Base-by-base conservation (phyloP, 345 rosid species). In the Linum lewisii region DNA sequence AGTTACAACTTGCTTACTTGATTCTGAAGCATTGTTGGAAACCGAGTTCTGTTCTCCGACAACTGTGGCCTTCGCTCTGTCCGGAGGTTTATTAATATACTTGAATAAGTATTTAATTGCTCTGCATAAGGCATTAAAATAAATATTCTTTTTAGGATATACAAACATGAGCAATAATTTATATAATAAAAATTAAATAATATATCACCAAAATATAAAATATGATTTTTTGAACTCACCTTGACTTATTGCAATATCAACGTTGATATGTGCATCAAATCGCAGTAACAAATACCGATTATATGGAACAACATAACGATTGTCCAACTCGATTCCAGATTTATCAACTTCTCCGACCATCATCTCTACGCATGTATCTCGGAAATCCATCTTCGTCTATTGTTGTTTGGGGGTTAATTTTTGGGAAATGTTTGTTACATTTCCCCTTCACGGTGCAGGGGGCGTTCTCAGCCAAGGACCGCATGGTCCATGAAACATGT, bases 401-500 rank as follows among this genome's bases (percentile, higher is more conserved):
- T 1, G 4, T 20, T 13, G 58, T 65, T 32, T 22, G 0, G 0
- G 1, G 8, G 13, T 3, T 6, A 24, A 21, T 10, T 49, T 19
- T 36, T 1, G 54, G 62, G 38, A 65, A 15, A 42, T 15, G 5
- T 14, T 58, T 59, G 3, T 34, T 5, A 29, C 56, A 67, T 3
- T 3, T 8, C 2, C 23, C 14, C 11, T 24, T 14, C 2, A 10
- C 3, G 47, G 56, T 61, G 7, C 61, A 67, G 4, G 71, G 44
- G 6, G 29, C 1, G 14, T 5, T 4, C n/a, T n/a, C n/a, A 26
- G 45, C 25, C 0, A 4, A 2, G 9, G 18, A 14, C 61, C 65
- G 26, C 61, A 53, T 26, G 70, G 50, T 0, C 61, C 56, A 29
- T 67, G 61, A 0, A 67, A 16, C 60, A 66, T 66, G 6, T 10